Evolutionary conservation across 805 yeast species (phyloP).

Genomic region (Komagataella mondaviorum): DNA sequence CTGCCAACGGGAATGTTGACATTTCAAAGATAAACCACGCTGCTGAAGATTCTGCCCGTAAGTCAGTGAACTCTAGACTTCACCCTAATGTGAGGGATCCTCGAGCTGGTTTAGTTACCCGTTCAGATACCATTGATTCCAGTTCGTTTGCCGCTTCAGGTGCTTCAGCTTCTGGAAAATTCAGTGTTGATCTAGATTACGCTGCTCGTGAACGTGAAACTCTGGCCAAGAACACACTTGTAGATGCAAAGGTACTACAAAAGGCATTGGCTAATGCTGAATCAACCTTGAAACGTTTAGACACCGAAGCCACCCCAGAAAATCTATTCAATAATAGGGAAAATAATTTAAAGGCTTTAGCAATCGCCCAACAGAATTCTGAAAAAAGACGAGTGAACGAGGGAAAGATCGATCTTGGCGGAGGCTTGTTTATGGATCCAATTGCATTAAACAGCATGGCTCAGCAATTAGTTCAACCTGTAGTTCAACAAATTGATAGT

Average conservation of each 20-base stretch:
- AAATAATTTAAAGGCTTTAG: conserved; percentile 57
- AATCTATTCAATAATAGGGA: conserved; percentile 16
- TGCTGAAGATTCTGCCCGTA: conserved; percentile 27
- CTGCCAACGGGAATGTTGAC: conserved; percentile 31
- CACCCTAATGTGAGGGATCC: conserved; percentile 8
- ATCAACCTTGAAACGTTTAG: conserved; percentile 13
- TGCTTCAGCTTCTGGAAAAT: conserved; percentile 40
- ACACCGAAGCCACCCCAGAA: conserved; percentile 11
- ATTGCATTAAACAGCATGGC: conserved; percentile 76
- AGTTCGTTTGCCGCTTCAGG: conserved; percentile 36
- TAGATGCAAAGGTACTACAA: conserved; percentile 29
- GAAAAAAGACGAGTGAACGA: conserved; percentile 36
- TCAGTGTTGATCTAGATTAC: conserved; percentile 26
- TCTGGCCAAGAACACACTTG: conserved; percentile 20
- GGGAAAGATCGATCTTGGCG: conserved; percentile 70
- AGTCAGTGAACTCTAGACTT: conserved; percentile 15
- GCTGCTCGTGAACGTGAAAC: conserved; percentile 29
- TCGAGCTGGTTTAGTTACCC: conserved; percentile 7
- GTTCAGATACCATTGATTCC: conserved; percentile 1
- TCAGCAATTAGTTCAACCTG: conserved; percentile 67
- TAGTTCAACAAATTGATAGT: conserved; percentile 54
- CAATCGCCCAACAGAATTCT: conserved; percentile 58
- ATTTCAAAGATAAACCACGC: conserved; percentile 35
- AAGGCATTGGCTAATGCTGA: conserved; percentile 40
- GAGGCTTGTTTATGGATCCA: conserved; percentile 68